These are phyloP conservation scores for Dichomitus squalens DNA, from an alignment of 1,284 basidiomycete genomes.

Conservation along the genomic window DNA sequence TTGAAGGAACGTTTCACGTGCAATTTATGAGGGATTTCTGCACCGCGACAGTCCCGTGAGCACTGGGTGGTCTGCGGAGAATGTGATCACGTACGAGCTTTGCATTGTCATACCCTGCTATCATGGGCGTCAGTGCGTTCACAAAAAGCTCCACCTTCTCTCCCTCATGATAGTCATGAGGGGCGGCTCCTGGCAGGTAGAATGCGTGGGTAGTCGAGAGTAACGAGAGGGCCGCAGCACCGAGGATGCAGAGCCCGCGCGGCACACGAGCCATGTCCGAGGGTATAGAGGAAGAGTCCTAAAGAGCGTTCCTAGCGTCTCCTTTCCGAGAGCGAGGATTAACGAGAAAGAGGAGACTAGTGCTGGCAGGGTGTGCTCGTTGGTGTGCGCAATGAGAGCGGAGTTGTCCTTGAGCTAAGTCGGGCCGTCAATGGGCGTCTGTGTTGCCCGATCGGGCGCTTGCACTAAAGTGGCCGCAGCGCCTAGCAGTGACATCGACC, in stretches of 20 bases:
- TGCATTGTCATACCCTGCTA: slow-evolving; percentile 67
- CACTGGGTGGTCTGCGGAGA: neutral
- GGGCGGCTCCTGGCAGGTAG: slow-evolving; percentile 80
- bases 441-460: no score
- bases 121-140: slow-evolving; percentile 87
- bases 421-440: no score
- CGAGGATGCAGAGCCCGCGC: slow-evolving; percentile 19
- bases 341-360: neutral
- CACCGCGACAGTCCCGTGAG: neutral
- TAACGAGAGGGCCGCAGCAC: slow-evolving; percentile 26
- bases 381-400: neutral
- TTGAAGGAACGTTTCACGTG: slow-evolving; percentile 36
- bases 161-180: slow-evolving; percentile 71
- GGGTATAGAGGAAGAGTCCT: no score
- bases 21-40: slow-evolving; percentile 86
- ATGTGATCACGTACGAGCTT: slow-evolving; percentile 63
- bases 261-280: slow-evolving; percentile 9
- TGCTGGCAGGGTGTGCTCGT: neutral
- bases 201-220: slow-evolving; percentile 47
- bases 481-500: no score
- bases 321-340: no score
- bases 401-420: no score
- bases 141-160: slow-evolving; percentile 81
- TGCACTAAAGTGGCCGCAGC: no score
- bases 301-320: no score